Conservation (phyloP, 176 grass and related monocot genomes). For the Aegilops speltoides region DNA sequence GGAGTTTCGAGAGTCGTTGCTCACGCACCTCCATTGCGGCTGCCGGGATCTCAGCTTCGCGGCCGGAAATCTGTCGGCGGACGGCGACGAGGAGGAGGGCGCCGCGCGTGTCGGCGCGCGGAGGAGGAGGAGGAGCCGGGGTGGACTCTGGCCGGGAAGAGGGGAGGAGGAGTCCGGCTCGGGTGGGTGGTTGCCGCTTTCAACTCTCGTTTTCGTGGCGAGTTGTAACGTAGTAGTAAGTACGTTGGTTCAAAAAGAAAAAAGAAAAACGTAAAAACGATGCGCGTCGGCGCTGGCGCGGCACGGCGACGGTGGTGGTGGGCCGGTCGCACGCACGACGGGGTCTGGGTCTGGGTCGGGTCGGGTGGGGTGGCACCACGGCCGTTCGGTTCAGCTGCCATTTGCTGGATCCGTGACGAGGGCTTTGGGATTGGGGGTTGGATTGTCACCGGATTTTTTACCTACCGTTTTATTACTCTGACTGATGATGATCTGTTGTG, state of each 20-base stretch:
- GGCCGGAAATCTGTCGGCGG: background rate
- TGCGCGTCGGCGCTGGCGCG: background rate
- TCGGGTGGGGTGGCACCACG: background rate
- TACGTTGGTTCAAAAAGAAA: too few relatives aligned
- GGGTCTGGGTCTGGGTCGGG: background rate
- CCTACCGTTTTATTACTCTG: too few relatives aligned
- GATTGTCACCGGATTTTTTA: too few relatives aligned
- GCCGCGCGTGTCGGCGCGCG: background rate
- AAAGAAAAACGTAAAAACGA: background rate
- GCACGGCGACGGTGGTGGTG: background rate
- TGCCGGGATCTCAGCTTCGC: conserved; percentile 19
- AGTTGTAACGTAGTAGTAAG: background rate
- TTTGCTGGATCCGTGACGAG: background rate
- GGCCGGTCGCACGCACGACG: background rate
- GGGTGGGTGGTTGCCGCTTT: background rate
- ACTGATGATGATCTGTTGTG: too few relatives aligned
- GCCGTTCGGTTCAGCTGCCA: background rate
- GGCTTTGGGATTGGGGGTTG: too few relatives aligned
- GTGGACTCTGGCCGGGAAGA: background rate
- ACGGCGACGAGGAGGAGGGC: background rate
- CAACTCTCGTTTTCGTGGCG: background rate
- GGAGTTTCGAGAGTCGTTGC: background rate
- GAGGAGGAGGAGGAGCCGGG: background rate
- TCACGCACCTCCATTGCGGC: conserved; percentile 49
- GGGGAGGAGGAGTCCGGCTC: background rate